Conservation (phyloP, 345 rosid species). For the Populus euphratica region DNA sequence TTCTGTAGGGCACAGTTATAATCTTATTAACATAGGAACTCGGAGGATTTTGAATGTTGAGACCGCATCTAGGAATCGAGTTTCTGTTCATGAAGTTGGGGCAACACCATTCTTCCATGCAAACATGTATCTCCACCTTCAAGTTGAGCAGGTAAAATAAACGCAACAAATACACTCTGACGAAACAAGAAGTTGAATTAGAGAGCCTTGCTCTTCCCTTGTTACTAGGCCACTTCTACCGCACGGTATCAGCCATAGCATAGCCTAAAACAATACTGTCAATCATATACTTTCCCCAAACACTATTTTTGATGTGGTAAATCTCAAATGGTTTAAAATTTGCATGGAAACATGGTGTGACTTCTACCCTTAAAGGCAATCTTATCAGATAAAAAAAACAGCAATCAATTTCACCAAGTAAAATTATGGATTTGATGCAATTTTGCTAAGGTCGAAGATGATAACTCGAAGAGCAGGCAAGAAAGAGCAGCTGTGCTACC, state of each 20-base stretch:
- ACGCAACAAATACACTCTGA: not conserved
- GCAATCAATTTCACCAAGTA: not conserved
- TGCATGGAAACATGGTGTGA: conserved; percentile 1
- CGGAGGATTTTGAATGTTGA: conserved; percentile 46
- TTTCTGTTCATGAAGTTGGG: conserved; percentile 47
- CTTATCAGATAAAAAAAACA: not conserved
- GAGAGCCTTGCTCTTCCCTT: not conserved
- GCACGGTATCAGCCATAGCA: not conserved
- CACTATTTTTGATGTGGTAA: not conserved
- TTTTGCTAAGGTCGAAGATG: conserved; percentile 36
- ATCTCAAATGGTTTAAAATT: not conserved
- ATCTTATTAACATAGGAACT: conserved; percentile 35
- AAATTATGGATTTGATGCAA: conserved; percentile 10
- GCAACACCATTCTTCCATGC: conserved; percentile 56
- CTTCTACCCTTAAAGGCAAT: not conserved
- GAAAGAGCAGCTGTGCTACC: conserved; percentile 43
- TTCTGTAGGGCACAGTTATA: conserved; percentile 60
- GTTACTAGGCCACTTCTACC: not conserved
- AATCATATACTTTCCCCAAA: not conserved
- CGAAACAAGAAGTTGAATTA: no score
- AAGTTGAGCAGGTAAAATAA: conserved; percentile 44
- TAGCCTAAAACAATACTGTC: not conserved
- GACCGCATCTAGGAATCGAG: conserved; percentile 48
- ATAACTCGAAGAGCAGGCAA: conserved; percentile 46
- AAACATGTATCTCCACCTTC: conserved; percentile 61